Evolutionary conservation across 495 filamentous ascomycete genomes (phyloP), one percentile per base, ranked within the genome.

Genomic region (Daldinia caldariorum): DNA sequence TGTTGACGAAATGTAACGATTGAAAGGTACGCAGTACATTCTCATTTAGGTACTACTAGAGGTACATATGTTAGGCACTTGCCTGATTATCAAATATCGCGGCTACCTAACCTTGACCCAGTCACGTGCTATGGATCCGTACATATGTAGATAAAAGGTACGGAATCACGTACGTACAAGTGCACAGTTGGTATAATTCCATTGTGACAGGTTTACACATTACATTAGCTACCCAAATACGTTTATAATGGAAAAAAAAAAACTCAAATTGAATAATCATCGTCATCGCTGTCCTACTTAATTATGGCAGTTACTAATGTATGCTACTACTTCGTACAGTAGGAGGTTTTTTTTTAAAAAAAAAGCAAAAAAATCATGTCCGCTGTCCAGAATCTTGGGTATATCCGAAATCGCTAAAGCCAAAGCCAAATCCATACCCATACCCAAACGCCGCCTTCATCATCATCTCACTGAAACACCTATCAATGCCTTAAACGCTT

Each of bases 321-420:
- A 64, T 37, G 59, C 60, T 55, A 26, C 26, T 26, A 26, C 26
- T 26, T 26, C 26, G 26, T 26, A 34, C 37, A 56, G 29, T 63
- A 55, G 6, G 38, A 41, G 61, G 26, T 26, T 26, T 26, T 34
- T 26, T 26, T 26, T 34, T 51, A 61, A 64, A 35, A 35, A 35
- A 35, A 35, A 35, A 62, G 37, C 16, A 31, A 62, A 66, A 61
- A 26, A 26, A 26, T 26, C 3, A 54, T 50, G 53, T 77, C 69
- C 54, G 69, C 71, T 45, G 47, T 51, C 69, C 69, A 49, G 51
- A 64, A 61, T 63, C 3, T 20, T 53, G 69, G 69, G 69, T 72
- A 74, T 69, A 71, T 64, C 64, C 65, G 66, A 61, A 72, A 67
- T 60, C 43, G 32, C 57, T 39, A 43, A 35, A 3, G 26, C 26